Evolutionary conservation across 441 rosid species (phyloP), one percentile per base, ranked within the genome.

Genomic region (Syzygium malaccense): DNA sequence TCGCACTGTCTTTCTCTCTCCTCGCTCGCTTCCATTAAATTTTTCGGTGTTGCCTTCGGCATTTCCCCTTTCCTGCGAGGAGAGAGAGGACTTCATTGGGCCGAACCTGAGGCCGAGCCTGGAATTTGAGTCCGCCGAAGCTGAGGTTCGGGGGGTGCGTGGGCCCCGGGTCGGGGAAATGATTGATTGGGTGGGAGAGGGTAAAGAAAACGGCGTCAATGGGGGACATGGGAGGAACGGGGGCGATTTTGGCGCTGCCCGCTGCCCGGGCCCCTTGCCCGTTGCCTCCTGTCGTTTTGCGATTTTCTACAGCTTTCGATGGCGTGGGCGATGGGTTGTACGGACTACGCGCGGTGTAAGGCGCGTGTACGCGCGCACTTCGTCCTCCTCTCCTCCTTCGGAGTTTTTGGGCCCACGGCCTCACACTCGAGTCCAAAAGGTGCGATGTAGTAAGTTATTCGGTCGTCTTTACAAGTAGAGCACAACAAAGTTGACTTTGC

Each of bases 181-280:
- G 41, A 66, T 28, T 45, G 37, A 66, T 48, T n/a, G 55, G 55
- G 54, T 25, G 37, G 17, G 18, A 19, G 75, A 32, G 51, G 8
- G 48, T 7, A 30, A 54, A 54, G 62, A 37, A 55, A 90, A 92
- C 91, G 94, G 91, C 91, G 93, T 91, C 83, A 85, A 87, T 37
- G 91, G 91, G 92, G 90, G 93, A 3, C 10, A 58, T 30, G 60
- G 14, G 66, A 66, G 68, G 55, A 86, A 92, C 92, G 93, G 91
- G 93, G 64, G 45, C 18, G 30, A 85, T 93, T 93, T 88, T 85
- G 66, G 78, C 80, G 91, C 91, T 92, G 91, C 94, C 96, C 93
- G 96, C 68, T 94, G 94, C 93, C 94, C 94, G 86, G 86, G 85
- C 7, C 45, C 45, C 41, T 84, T 79, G 19, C 75, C 89, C 89